Evolutionary conservation across 1,139 yeast genomes (phyloP).

Genomic region (Pichia sp.): DNA sequence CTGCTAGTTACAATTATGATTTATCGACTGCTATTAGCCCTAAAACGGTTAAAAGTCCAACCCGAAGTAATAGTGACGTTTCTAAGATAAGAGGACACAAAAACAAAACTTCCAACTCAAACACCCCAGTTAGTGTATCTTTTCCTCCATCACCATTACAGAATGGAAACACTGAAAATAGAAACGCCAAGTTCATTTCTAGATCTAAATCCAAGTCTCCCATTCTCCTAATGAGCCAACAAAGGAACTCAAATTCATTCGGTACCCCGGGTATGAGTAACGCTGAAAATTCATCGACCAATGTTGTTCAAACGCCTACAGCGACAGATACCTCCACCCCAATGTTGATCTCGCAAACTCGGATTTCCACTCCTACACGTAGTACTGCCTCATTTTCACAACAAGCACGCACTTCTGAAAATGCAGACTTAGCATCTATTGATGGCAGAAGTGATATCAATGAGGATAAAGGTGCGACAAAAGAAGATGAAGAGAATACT

Average conservation of each 20-base stretch:
- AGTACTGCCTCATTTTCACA: not conserved
- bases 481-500: not conserved
- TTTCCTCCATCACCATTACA: not conserved
- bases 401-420: not conserved
- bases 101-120: too few species aligned
- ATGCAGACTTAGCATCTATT: not conserved
- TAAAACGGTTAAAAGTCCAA: constrained; percentile 4
- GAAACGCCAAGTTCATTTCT: not conserved
- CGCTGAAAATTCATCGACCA: not conserved
- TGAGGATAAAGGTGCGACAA: not conserved
- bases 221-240: not conserved
- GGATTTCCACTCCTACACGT: constrained; percentile 8
- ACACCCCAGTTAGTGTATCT: not conserved
- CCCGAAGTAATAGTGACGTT: not conserved
- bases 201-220: not conserved
- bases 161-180: not conserved
- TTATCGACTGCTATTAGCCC: constrained; percentile 12
- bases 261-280: not conserved
- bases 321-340: constrained; percentile 7
- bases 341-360: constrained; percentile 8
- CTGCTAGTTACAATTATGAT: constrained; percentile 7
- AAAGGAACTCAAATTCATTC: not conserved
- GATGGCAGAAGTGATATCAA: not conserved
- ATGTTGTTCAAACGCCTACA: constrained; percentile 4
- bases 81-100: not conserved